These are phyloP conservation scores for Tylopilus balloui DNA, from an alignment of 768 basidiomycete species.

Conservation along the genomic window DNA sequence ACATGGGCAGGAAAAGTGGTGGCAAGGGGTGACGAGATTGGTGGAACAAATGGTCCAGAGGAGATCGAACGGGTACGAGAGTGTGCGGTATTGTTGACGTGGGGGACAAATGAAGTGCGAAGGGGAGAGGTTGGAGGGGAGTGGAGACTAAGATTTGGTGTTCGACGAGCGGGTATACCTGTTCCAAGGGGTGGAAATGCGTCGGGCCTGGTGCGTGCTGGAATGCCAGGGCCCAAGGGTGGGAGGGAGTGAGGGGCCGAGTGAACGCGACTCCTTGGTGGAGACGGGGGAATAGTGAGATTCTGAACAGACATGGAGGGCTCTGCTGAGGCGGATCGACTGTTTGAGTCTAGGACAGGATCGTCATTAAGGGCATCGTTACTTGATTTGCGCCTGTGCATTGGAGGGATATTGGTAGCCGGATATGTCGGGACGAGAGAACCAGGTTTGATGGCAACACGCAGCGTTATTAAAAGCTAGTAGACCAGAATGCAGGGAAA, in stretches of 20 bases:
- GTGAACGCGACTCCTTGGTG: constrained; percentile 25
- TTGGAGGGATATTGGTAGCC: constrained; percentile 8
- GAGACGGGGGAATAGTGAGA: constrained; percentile 13
- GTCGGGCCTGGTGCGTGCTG: constrained; percentile 17
- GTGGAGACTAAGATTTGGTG: constrained; percentile 20
- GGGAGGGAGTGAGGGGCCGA: constrained; percentile 22
- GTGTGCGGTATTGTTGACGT: constrained; percentile 12
- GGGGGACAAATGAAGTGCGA: constrained; percentile 21
- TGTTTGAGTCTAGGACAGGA: constrained; percentile 8
- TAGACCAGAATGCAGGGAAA: not conserved
- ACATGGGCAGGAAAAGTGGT: constrained; percentile 27
- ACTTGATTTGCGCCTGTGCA: constrained; percentile 46
- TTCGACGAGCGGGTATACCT: constrained; percentile 27
- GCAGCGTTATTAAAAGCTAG: not conserved
- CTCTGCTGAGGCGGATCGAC: not conserved
- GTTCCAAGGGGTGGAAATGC: constrained; percentile 21
- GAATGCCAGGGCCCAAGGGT: constrained; percentile 20
- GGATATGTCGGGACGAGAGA: not conserved
- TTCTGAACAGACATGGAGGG: constrained; percentile 3
- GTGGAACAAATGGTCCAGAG: constrained; percentile 26
- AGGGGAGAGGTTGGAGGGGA: constrained; percentile 33
- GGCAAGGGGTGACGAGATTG: constrained; percentile 27
- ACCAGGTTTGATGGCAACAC: not conserved
- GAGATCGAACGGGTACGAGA: constrained; percentile 34
- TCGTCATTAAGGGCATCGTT: constrained; percentile 36